Conservation (phyloP, 2,329 filamentous ascomycete species). For the Chlorencoelia australis region DNA sequence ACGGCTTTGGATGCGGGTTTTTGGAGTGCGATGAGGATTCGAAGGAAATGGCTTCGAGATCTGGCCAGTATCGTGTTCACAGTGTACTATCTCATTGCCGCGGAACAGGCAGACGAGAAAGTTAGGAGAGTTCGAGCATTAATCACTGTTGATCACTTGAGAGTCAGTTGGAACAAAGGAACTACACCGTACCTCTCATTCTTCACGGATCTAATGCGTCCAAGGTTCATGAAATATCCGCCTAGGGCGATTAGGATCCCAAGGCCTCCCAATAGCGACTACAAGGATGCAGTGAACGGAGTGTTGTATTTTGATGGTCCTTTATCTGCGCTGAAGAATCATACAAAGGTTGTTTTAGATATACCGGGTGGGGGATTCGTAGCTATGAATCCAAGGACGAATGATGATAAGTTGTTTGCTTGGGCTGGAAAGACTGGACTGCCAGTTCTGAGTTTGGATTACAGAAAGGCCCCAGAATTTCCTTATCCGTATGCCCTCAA, state of each 20-base stretch:
- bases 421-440: conserved; percentile 86
- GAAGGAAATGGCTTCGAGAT: conserved; percentile 69
- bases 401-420: conserved; percentile 85
- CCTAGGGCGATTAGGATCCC: conserved; percentile 79
- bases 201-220: conserved; percentile 62
- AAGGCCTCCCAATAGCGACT: conserved; percentile 67
- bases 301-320: conserved; percentile 96
- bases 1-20: conserved; percentile 94
- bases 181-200: conserved; percentile 76
- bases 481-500: conserved; percentile 80
- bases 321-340: conserved; percentile 62
- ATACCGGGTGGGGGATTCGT: conserved; percentile 93
- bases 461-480: conserved; percentile 75
- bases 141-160: conserved; percentile 81
- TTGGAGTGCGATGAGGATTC: conserved; percentile 95
- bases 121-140: conserved; percentile 80
- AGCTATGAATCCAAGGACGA: conserved; percentile 88
- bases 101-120: conserved; percentile 93
- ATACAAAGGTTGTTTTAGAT: conserved; percentile 74
- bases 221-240: conserved; percentile 68
- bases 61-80: conserved; percentile 76
- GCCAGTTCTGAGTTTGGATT: conserved; percentile 87
- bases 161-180: conserved; percentile 92
- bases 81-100: conserved; percentile 82
- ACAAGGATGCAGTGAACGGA: conserved; percentile 69